Evolutionary conservation across 176 grass and related monocot genomes (phyloP).

Genomic region (Avena insularis): DNA sequence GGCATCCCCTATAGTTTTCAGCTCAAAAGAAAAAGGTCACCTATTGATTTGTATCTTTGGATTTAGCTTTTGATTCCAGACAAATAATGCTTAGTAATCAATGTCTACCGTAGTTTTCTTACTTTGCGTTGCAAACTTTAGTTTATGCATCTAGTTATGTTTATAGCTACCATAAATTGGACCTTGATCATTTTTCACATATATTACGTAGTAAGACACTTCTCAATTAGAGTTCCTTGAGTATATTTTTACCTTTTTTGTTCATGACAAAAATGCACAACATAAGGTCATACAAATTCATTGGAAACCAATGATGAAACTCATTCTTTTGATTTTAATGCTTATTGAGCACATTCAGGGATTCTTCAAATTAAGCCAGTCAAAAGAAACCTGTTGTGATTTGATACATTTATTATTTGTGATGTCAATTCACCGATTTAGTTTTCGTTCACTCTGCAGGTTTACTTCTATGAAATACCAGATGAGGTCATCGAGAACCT

Average conservation of each 20-base stretch:
- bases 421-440: conserved; percentile 19
- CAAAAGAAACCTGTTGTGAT: neutral
- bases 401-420: conserved; percentile 18
- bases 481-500: conserved; percentile 82
- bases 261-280: conserved; percentile 1
- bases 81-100: neutral
- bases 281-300: neutral
- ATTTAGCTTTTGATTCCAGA: conserved; percentile 7
- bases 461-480: conserved; percentile 98
- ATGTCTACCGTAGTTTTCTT: neutral
- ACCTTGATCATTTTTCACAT: neutral
- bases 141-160: conserved; percentile 24
- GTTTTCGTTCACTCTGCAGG: conserved; percentile 48
- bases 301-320: neutral
- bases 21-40: neutral
- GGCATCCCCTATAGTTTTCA: no score
- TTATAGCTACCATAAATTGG: neutral
- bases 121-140: neutral
- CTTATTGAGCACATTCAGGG: neutral
- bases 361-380: no score
- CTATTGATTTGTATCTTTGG: conserved; percentile 3
- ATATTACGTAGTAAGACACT: neutral
- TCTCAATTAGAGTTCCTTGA: neutral
- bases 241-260: neutral
- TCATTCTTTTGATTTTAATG: neutral